Percentiles rank a stretch among this genome's conserved stretches.
phyloP scores from a whole-genome alignment of 2,329 filamentous ascomycete species.

The Calonectria honghensis region DNA sequence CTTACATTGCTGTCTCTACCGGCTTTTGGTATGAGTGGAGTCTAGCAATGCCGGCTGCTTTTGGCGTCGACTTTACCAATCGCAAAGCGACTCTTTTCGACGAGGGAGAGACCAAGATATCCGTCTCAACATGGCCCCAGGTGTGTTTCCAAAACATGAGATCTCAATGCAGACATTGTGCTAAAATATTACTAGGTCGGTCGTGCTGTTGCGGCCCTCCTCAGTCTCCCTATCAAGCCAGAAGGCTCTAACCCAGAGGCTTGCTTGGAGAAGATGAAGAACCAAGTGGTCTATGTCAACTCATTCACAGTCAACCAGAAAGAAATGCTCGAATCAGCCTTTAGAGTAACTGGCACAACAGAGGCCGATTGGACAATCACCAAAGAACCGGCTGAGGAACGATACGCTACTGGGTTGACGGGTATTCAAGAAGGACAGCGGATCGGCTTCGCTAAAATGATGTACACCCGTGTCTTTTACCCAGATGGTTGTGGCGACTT shows the following conservation, averaged over 20 bases:
- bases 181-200: conserved; percentile 56
- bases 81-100: conserved; percentile 69
- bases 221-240: conserved; percentile 68
- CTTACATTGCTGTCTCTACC: conserved; percentile 71
- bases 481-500: conserved; percentile 64
- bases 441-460: conserved; percentile 66
- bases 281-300: conserved; percentile 69
- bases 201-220: conserved; percentile 69
- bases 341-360: conserved; percentile 74
- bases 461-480: conserved; percentile 75
- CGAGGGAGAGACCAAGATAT: conserved; percentile 74
- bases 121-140: conserved; percentile 75
- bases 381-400: conserved; percentile 66
- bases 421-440: conserved; percentile 64
- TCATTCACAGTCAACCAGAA: conserved; percentile 76
- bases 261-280: conserved; percentile 58
- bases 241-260: conserved; percentile 59
- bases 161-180: background rate
- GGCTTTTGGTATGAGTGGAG: conserved; percentile 75
- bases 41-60: conserved; percentile 62
- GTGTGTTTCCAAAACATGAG: conserved; percentile 49
- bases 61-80: conserved; percentile 69
- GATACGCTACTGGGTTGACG: conserved; percentile 68
- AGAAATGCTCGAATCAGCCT: conserved; percentile 78
- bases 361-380: conserved; percentile 71